Base-by-base conservation (phyloP, 345 rosid genomes). In the Eucalyptus tenuipes region DNA sequence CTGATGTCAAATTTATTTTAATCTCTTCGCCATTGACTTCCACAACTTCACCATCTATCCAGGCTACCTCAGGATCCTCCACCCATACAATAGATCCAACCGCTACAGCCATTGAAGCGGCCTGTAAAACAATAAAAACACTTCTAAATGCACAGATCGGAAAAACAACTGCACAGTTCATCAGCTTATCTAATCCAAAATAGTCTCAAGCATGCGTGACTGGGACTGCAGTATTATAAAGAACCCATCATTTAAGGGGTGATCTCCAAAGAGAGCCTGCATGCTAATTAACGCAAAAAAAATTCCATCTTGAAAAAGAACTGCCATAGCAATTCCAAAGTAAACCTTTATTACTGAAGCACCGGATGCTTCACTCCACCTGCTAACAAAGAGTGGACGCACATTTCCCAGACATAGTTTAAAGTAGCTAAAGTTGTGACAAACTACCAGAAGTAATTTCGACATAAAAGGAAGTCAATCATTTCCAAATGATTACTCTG, bases 61-160 rank as follows among this genome's bases (percentile, higher is more conserved):
- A 98, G 87, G 98, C 96, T 88, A 75, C 92, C 45, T 95, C 96
- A 13, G 95, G 90, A 93, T 98, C 99, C 90, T 97, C 98, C 87
- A 93, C 93, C 99, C 99, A 98, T 89, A 97, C 97, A 85, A 87
- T 86, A 90, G 99, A 96, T 85, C 99, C 99, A 86, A 94, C 93
- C 29, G 86, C 91, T 75, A 75, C 47, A 75, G 47, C 82, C 82
- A 75, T 37, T 75, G 82, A 37, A 75, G 82, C 5, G 8, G 47
- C 82, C 82, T 75, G 47, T 20, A 75, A 40, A 75, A 75, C 82
- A 75, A 12, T 20, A 75, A 75, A 75, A 37, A 22, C 82, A 11
- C 47, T 75, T 84, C 87, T 88, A 68, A 24, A n/a, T 33, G 44
- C 79, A 55, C 61, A 42, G 61, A 81, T 27, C 40, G 45, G 42